Conservation (phyloP, 208 protist species). For the Novymonas esmeraldas region DNA sequence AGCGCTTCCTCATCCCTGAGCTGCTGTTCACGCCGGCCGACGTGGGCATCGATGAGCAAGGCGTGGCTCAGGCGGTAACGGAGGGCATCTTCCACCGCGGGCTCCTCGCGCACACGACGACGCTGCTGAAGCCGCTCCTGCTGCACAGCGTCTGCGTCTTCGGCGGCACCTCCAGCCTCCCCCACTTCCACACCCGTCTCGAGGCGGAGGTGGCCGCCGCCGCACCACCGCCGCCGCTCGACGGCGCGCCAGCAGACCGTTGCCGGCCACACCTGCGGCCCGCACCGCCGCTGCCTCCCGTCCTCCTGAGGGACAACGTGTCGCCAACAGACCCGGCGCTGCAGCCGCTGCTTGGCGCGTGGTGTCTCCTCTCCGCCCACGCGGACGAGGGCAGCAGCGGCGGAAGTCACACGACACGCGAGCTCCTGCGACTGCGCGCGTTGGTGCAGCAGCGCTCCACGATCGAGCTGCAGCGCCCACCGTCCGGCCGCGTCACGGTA, state of each 20-base stretch:
- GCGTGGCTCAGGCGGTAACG: conserved; percentile 50
- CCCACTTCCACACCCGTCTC: conserved; percentile 48
- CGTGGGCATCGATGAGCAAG: conserved; percentile 66
- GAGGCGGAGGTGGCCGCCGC: conserved; percentile 37
- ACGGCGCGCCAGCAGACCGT: background rate
- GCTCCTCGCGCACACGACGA: conserved; percentile 35
- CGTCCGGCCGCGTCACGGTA: conserved; percentile 15
- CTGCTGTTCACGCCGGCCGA: conserved; percentile 78
- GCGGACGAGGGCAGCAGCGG: background rate
- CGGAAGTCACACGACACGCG: background rate
- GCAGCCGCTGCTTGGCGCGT: conserved; percentile 58
- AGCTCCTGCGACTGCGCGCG: conserved; percentile 13
- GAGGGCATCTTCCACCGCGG: conserved; percentile 48
- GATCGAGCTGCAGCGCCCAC: conserved; percentile 18
- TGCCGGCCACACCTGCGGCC: background rate
- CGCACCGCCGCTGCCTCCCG: conserved; percentile 4
- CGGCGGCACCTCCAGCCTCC: conserved; percentile 51
- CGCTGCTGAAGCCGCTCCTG: conserved; percentile 40
- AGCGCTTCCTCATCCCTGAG: conserved; percentile 78
- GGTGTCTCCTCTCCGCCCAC: conserved; percentile 29
- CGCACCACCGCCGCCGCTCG: background rate
- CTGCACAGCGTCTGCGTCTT: conserved; percentile 51
- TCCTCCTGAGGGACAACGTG: background rate
- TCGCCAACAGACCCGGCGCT: conserved; percentile 24
- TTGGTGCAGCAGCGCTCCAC: conserved; percentile 17